Base-by-base conservation (phyloP, 495 filamentous ascomycete species). In the Trichoderma parareesei region DNA sequence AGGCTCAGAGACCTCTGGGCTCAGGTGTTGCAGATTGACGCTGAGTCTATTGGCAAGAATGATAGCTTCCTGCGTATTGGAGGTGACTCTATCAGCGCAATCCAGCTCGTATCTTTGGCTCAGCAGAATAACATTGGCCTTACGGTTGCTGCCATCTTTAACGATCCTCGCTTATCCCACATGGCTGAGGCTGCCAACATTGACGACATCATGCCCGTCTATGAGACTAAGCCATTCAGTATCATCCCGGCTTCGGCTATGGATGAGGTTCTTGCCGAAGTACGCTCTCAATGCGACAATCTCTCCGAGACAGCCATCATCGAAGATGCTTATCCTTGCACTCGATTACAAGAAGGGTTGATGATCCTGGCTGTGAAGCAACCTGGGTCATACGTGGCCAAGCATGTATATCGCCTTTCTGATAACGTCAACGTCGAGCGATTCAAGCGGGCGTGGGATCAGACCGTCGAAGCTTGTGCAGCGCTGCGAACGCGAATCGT, bases 401-500 rank as follows among this genome's bases (percentile, higher is more conserved):
- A 72, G 55, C 74, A 80, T 64, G 73, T 79, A 1, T 77, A 81
- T 4, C 66, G 61, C 20, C 79, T 89, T 14, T 70, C 75, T 0
- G 40, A 68, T 2, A 20, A 69, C 4, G 64, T 82, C 8, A 77
- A 85, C 64, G 14, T 79, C 18, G 65, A 70, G 5, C 73, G 67
- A 9, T 79, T 86, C 67, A 72, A 74, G 65, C 64, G 66, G 2
- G 79, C 83, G 16, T 86, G 84, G 84, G 67, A 79, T 60, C 70
- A 68, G 4, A 81, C 85, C 18, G 73, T 84, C 14, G 71, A 81
- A 2, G 73, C 79, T 6, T 79, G 81, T 66, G 83, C 87, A 48
- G 88, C 90, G 64, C 80, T 91, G 4, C 79, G 89, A 40, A 92
- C 88, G 11, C 81, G 83, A 20, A 20, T 62, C 6, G 60, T 62